These are phyloP conservation scores for Fusarium floridanum DNA, from an alignment of 2,329 filamentous ascomycete genomes.

Conservation along the genomic window DNA sequence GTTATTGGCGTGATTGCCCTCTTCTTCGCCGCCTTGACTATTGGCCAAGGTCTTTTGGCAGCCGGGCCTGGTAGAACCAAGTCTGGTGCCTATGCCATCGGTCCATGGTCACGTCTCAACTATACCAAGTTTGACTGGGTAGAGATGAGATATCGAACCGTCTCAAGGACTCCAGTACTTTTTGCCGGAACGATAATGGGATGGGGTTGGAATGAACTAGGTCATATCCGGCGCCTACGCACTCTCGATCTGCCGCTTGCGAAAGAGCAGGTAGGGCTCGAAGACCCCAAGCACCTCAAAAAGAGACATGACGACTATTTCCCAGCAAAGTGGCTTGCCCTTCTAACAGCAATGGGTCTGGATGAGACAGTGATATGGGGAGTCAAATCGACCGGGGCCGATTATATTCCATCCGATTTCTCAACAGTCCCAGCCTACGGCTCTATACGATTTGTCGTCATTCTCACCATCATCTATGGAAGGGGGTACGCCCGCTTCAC, in stretches of 20 bases:
- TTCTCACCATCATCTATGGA: background rate
- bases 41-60: conserved; percentile 16
- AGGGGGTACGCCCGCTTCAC: background rate
- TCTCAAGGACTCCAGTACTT: background rate
- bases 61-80: conserved; percentile 3
- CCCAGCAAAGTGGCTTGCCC: background rate
- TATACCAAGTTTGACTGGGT: background rate
- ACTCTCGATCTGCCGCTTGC: background rate
- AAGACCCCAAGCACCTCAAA: background rate
- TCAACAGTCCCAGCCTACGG: background rate
- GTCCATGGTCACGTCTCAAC: background rate
- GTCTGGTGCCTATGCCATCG: background rate
- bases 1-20: conserved; percentile 24
- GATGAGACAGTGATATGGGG: background rate
- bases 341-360: background rate
- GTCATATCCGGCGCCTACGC: background rate
- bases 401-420: background rate
- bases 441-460: background rate
- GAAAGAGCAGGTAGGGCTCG: background rate
- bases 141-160: background rate
- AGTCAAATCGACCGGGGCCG: background rate
- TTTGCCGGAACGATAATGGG: background rate
- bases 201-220: background rate
- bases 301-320: background rate
- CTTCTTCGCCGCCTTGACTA: conserved; percentile 17